These are phyloP conservation scores for Beauveria bassiana DNA, from an alignment of 2,329 filamentous ascomycete genomes.

Conservation along the genomic window DNA sequence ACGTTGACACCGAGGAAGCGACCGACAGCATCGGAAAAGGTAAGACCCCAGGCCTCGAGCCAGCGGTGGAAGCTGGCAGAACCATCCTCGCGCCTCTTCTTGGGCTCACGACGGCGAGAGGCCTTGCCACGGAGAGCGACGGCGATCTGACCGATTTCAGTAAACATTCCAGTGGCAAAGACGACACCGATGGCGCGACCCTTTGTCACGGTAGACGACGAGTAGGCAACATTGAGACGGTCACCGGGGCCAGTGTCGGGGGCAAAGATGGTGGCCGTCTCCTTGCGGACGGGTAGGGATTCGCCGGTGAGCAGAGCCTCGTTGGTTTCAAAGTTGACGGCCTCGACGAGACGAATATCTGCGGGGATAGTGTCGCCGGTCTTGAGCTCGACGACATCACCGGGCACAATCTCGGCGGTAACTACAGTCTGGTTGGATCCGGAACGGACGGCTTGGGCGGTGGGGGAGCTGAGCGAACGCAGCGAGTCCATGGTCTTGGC, in stretches of 20 bases:
- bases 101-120: conserved; percentile 26
- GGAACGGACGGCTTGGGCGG: conserved; percentile 34
- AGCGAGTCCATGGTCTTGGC: conserved; percentile 44
- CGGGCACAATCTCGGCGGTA: conserved; percentile 43
- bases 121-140: conserved; percentile 33
- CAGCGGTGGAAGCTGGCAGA: conserved; percentile 24
- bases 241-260: conserved; percentile 44
- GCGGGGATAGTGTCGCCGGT: conserved; percentile 55
- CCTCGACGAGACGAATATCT: conserved; percentile 48
- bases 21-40: conserved; percentile 28
- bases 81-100: conserved; percentile 40
- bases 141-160: conserved; percentile 56
- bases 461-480: conserved; percentile 35
- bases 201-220: conserved; percentile 54
- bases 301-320: conserved; percentile 59
- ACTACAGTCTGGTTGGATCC: conserved; percentile 30
- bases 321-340: conserved; percentile 61
- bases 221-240: conserved; percentile 54
- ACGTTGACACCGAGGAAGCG: conserved; percentile 42
- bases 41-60: conserved; percentile 30
- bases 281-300: conserved; percentile 52
- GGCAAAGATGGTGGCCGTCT: conserved; percentile 34
- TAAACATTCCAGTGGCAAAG: conserved; percentile 53
- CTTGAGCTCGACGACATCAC: conserved; percentile 47
- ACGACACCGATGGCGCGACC: conserved; percentile 53